These are phyloP conservation scores for Phalaenopsis hybrid DNA, from an alignment of 116 monocot species.

Conservation along the genomic window DNA sequence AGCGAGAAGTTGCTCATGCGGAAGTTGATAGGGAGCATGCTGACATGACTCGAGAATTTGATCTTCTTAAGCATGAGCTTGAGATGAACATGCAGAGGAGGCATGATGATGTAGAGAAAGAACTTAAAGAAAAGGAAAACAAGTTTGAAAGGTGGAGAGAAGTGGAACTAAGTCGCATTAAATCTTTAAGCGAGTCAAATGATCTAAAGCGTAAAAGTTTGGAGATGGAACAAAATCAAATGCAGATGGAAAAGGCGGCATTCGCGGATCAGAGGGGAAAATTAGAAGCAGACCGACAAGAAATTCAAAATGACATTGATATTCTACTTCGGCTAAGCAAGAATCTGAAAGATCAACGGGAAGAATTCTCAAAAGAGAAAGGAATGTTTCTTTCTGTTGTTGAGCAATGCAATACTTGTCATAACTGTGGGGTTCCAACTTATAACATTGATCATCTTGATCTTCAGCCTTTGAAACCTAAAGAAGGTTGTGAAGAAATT, in stretches of 20 bases:
- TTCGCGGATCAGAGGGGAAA: conserved; percentile 37
- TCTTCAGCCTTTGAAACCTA: conserved; percentile 18
- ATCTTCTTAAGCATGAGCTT: conserved; percentile 63
- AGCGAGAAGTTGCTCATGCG: conserved; percentile 40
- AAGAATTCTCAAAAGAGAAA: conserved; percentile 64
- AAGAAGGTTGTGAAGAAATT: conserved; percentile 33
- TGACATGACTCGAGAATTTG: conserved; percentile 53
- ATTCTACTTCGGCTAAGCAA: conserved; percentile 55
- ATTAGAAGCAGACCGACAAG: conserved; percentile 54
- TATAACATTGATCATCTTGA: conserved; percentile 36
- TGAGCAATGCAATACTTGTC: conserved; percentile 53
- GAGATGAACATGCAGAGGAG: conserved; percentile 66
- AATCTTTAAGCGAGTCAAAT: conserved; percentile 34
- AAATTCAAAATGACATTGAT: conserved; percentile 81
- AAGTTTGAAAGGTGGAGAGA: conserved; percentile 53
- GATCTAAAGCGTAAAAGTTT: conserved; percentile 55
- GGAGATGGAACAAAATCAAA: conserved; percentile 37
- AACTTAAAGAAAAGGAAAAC: conserved; percentile 41
- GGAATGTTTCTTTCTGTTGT: conserved; percentile 46
- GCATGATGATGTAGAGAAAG: conserved; percentile 46
- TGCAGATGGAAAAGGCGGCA: conserved; percentile 61
- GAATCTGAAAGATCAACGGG: conserved; percentile 64
- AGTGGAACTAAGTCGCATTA: conserved; percentile 48
- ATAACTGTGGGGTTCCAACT: conserved; percentile 54
- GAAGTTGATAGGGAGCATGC: conserved; percentile 45